Evolutionary conservation across 1,139 yeast species (phyloP).

Genomic region (Candida albicans): DNA sequence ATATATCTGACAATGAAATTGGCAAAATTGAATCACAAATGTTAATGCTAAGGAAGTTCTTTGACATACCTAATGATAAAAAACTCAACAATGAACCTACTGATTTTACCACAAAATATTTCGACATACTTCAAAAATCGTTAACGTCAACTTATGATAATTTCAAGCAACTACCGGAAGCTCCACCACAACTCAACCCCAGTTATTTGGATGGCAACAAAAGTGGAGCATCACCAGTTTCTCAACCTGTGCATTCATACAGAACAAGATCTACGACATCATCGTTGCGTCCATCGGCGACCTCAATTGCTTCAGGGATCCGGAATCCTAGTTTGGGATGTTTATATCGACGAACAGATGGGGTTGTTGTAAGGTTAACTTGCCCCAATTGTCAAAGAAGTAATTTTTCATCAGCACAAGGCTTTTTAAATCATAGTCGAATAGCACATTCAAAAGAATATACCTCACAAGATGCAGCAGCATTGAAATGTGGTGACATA

Average conservation of each 20-base stretch:
- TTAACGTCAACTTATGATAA: conserved; percentile 35
- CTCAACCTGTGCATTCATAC: conserved; percentile 29
- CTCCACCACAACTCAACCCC: conserved; percentile 4
- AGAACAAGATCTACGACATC: conserved; percentile 53
- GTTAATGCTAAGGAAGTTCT: conserved; percentile 52
- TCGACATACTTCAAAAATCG: conserved; percentile 37
- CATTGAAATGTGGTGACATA: conserved; percentile 64
- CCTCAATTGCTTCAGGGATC: conserved; percentile 13
- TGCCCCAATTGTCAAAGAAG: conserved; percentile 69
- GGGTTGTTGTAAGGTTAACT: conserved; percentile 63
- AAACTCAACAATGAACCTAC: conserved; percentile 45
- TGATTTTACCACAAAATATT: conserved; percentile 51
- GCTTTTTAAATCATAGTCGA: conserved; percentile 74
- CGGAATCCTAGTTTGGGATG: conserved; percentile 46
- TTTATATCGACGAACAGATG: conserved; percentile 70
- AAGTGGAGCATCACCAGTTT: neutral
- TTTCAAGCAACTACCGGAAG: conserved; percentile 14
- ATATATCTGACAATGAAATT: conserved; percentile 59
- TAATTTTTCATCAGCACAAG: conserved; percentile 78
- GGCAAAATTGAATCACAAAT: conserved; percentile 64
- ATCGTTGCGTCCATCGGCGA: conserved; percentile 41
- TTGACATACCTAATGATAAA: conserved; percentile 45
- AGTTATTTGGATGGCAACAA: conserved; percentile 9
- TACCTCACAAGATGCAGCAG: conserved; percentile 75
- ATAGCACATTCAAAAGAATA: conserved; percentile 73